Evolutionary conservation across 208 protist species (phyloP), one percentile per base, ranked within the genome.

Genomic region (Trypanosoma conorhini): DNA sequence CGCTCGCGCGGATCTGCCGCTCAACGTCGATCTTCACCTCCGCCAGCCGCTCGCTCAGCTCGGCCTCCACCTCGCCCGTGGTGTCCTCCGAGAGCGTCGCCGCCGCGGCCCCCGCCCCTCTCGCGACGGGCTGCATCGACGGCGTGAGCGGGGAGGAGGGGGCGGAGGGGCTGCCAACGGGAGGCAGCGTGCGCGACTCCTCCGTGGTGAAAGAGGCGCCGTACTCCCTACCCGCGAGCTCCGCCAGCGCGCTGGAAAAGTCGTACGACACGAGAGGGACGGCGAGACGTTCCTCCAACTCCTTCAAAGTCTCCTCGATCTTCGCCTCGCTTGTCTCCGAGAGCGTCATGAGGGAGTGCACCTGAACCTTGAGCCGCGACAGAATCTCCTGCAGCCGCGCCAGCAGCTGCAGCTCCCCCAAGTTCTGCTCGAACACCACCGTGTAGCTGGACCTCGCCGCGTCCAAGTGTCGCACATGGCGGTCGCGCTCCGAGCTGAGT

Each of bases 321-420:
- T 79, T 77, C 8, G 65, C 74, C 69, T 94, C 85, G 21, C 69
- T 77, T 3, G 76, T 72, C 1, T 82, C 77, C 40, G 88, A 93
- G 26, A 72, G 59, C 28, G 77, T 60, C 15, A 90, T 73, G 17
- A 87, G 46, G 38, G 81, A 80, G 70, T 93, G 87, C 62, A 92
- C 77, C 61, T 93, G 84, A 31, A 83, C 66, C 72, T 88, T 91
- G 22, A 96, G 74, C 13, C 80, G 72, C 28, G 87, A 64, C 13
- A 89, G 70, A 28, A 75, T 67, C 70, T 94, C 88, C 75, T 96
- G 88, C 57, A 90, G 55, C 0, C 51, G 46, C 12, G 81, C 66
- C 10, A 94, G 73, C 24, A 93, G 50, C 38, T 67, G 62, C 55
- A 94, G 75, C 81, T 96, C 88, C 21, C 79, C 82, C 30, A 40